phyloP scores from a whole-genome alignment of 2,329 filamentous ascomycete genomes.

The Fusarium phyllophilum region DNA sequence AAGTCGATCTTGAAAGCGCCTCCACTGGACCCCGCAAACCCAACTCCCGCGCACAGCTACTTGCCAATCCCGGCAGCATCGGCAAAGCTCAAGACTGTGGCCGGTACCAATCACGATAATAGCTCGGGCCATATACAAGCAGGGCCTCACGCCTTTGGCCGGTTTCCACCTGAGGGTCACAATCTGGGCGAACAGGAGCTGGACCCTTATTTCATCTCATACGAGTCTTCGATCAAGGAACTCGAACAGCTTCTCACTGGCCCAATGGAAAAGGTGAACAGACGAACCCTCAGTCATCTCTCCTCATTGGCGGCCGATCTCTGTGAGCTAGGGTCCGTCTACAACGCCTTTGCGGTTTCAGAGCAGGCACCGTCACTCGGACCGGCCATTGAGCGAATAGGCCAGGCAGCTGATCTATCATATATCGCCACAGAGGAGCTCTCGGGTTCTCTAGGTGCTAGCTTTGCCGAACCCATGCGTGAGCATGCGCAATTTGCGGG shows the following conservation, averaged over 20 bases:
- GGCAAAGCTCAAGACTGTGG: slow-evolving; percentile 79
- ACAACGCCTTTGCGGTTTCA: slow-evolving; percentile 95
- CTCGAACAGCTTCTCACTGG: slow-evolving; percentile 88
- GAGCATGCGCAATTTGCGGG: slow-evolving; percentile 98
- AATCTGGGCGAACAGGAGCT: slow-evolving; percentile 87
- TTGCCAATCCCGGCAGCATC: slow-evolving; percentile 87
- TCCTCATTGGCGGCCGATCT: slow-evolving; percentile 86
- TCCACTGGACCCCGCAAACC: slow-evolving; percentile 94
- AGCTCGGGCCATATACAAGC: slow-evolving; percentile 52
- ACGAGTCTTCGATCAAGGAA: slow-evolving; percentile 91
- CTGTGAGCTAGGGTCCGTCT: slow-evolving; percentile 92
- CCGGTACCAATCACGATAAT: slow-evolving; percentile 50
- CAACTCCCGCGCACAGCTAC: slow-evolving; percentile 84
- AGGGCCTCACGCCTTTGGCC: slow-evolving; percentile 71
- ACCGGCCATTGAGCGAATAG: slow-evolving; percentile 91
- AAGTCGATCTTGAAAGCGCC: slow-evolving; percentile 95
- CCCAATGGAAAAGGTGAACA: slow-evolving; percentile 96
- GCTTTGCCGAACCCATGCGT: slow-evolving; percentile 96
- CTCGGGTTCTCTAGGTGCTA: slow-evolving; percentile 86
- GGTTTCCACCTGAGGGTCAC: slow-evolving; percentile 83
- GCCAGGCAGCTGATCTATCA: slow-evolving; percentile 93
- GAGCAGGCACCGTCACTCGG: slow-evolving; percentile 90
- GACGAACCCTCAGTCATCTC: slow-evolving; percentile 86
- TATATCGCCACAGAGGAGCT: slow-evolving; percentile 96
- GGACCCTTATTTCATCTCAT: slow-evolving; percentile 95